Percentiles rank a stretch among this genome's conserved stretches.
These are phyloP conservation scores for Omphalotus guepiniiformis DNA, from an alignment of 768 basidiomycete species.

Conservation along the genomic window DNA sequence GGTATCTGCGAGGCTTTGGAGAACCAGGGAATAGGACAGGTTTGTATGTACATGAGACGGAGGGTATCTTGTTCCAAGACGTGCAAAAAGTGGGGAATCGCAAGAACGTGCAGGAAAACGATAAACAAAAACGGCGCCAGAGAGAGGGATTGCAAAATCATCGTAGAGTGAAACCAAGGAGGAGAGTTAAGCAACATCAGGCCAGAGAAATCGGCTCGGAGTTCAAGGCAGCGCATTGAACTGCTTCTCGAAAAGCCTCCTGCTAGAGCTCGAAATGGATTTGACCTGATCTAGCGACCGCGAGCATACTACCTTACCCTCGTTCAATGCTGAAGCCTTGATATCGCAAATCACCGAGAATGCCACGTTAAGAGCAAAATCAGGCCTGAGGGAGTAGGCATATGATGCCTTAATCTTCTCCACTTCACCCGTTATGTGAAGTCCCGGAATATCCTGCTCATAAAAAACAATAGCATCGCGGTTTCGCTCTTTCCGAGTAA, in stretches of 20 bases:
- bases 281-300: slow-evolving; percentile 2
- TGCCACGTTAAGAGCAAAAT: slow-evolving; percentile 53
- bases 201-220: no score
- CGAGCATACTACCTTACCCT: not conserved
- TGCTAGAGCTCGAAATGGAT: not conserved
- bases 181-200: no score
- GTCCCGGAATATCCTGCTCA: slow-evolving; percentile 21
- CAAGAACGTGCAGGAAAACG: no score
- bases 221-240: no score
- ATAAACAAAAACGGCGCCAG: no score
- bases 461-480: slow-evolving; percentile 23
- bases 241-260: not conserved
- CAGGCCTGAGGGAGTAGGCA: slow-evolving; percentile 33
- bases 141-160: no score
- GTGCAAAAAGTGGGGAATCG: no score
- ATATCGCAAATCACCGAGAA: slow-evolving; percentile 48
- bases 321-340: slow-evolving; percentile 39
- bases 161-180: no score
- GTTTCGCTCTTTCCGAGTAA: slow-evolving; percentile 23
- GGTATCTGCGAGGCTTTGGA: no score
- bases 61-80: no score
- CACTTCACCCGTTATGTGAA: slow-evolving; percentile 25
- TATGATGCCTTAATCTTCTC: slow-evolving; percentile 55
- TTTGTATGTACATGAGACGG: no score
- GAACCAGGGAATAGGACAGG: no score